A percentile compares a stretch with the other conserved stretches of the same genome.
Conservation (phyloP, 2,329 filamentous ascomycete species). For the Aspergillus texensis region DNA sequence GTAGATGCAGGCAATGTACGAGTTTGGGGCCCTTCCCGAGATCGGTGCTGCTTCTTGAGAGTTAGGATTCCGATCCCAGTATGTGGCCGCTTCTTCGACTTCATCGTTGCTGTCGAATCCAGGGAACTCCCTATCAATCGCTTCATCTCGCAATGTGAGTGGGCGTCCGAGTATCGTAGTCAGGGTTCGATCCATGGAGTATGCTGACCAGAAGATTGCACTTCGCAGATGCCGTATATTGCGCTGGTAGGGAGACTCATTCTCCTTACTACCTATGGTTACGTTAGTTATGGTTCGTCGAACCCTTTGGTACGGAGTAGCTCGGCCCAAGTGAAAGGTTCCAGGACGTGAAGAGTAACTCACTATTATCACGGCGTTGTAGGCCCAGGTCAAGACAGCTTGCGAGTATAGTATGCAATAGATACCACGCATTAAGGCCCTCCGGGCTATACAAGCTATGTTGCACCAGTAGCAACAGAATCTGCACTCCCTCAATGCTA, state of each 20-base stretch:
- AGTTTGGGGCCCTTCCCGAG: not conserved
- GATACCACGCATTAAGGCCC: conserved; percentile 10
- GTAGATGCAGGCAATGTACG: conserved; percentile 6
- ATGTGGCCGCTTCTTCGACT: conserved; percentile 5
- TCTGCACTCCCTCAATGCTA: conserved; percentile 8
- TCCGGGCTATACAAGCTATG: conserved; percentile 11
- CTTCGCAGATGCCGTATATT: conserved; percentile 3
- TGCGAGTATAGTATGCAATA: conserved; percentile 9
- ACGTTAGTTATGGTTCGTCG: not conserved
- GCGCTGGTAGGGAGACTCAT: not conserved
- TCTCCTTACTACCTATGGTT: not conserved
- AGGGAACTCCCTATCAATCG: conserved; percentile 6
- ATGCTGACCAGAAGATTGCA: conserved; percentile 11
- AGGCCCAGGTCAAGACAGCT: conserved; percentile 9
- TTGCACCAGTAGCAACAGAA: conserved; percentile 6
- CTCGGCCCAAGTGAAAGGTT: too few relatives aligned
- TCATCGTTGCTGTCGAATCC: conserved; percentile 2
- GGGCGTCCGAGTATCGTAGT: conserved; percentile 10
- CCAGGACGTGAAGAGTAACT: not conserved
- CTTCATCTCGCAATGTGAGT: conserved; percentile 8
- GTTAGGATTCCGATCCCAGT: not conserved
- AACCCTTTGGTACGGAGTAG: rapidly evolving
- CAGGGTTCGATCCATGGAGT: conserved; percentile 9
- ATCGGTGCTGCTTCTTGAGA: not conserved
- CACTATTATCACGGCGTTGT: conserved; percentile 9